Conservation (phyloP, 2,329 filamentous ascomycete genomes). For the Pyricularia grisea region DNA sequence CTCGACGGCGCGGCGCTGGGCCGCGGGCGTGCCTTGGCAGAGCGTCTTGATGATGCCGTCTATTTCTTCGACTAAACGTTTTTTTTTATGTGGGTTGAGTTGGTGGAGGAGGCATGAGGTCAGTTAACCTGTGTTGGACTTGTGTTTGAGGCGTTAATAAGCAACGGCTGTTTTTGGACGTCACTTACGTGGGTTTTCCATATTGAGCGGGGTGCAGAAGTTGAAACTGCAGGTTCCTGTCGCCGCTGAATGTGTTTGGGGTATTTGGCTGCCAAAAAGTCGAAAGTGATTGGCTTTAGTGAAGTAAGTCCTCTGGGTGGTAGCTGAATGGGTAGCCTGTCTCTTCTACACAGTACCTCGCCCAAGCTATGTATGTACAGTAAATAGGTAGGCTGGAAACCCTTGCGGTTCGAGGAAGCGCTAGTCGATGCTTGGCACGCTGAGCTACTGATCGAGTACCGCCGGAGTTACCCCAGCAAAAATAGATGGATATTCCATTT, state of each 20-base stretch:
- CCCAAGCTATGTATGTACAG: too few species aligned
- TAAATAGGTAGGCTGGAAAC: not conserved
- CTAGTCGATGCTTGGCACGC: not conserved
- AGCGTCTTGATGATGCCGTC: slow-evolving; percentile 7
- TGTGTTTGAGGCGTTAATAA: not conserved
- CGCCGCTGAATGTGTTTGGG: not conserved
- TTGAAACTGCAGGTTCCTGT: not conserved
- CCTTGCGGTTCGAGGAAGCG: not conserved
- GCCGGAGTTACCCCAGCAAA: not conserved
- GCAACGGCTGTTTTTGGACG: not conserved
- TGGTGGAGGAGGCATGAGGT: not conserved
- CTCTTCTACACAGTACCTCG: not conserved
- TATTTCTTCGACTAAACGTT: slow-evolving; percentile 8
- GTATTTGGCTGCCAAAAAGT: not conserved
- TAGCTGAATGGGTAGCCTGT: not conserved
- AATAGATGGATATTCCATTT: not conserved
- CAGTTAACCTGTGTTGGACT: not conserved
- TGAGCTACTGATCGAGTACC: not conserved
- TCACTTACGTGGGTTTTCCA: slow-evolving; percentile 9
- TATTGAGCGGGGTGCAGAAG: slow-evolving; percentile 7
- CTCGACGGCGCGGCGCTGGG: slow-evolving; percentile 8
- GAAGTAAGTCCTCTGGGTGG: too few species aligned
- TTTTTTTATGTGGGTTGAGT: not conserved
- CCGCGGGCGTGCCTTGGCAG: slow-evolving; percentile 6
- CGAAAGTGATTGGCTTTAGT: not conserved